phyloP scores from a whole-genome alignment of 495 filamentous ascomycete genomes.

The Darksidea phi region DNA sequence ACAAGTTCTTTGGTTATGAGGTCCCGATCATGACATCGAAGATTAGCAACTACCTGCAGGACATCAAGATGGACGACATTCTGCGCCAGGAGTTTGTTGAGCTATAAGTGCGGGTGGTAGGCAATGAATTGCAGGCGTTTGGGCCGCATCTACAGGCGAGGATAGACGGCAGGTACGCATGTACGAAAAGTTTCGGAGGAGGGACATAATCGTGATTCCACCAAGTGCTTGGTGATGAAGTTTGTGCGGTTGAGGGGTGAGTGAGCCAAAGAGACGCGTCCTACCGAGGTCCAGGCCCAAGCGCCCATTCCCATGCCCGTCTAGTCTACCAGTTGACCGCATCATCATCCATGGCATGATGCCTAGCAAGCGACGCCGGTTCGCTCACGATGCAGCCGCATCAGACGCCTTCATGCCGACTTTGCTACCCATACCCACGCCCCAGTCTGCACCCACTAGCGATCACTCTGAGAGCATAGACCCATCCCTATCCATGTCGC shows the following conservation, averaged over 20 bases:
- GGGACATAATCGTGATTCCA: too few species aligned
- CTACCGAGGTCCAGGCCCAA: neutral
- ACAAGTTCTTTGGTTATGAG: constrained; percentile 56
- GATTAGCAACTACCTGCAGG: constrained; percentile 48
- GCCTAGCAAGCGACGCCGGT: constrained; percentile 4
- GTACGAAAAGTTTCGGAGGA: too few species aligned
- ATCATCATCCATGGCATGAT: constrained; percentile 12
- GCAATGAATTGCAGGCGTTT: neutral
- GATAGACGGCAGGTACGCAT: too few species aligned
- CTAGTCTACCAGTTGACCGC: too few species aligned
- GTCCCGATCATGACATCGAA: constrained; percentile 47
- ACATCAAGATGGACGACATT: constrained; percentile 19
- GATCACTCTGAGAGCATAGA: neutral
- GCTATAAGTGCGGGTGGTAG: neutral
- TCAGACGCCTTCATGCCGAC: neutral
- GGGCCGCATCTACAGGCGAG: too few species aligned
- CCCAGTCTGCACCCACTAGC: neutral
- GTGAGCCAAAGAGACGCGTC: neutral
- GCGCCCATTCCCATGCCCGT: neutral
- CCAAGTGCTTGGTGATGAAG: too few species aligned
- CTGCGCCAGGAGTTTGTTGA: constrained; percentile 9
- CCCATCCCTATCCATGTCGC: constrained; percentile 1
- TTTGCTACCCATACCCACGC: constrained; percentile 1
- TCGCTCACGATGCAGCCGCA: neutral
- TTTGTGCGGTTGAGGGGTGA: too few species aligned